Evolutionary conservation across 768 basidiomycete genomes (phyloP), one percentile per base, ranked within the genome.

Genomic region (Naganishia vaughanmartiniae): DNA sequence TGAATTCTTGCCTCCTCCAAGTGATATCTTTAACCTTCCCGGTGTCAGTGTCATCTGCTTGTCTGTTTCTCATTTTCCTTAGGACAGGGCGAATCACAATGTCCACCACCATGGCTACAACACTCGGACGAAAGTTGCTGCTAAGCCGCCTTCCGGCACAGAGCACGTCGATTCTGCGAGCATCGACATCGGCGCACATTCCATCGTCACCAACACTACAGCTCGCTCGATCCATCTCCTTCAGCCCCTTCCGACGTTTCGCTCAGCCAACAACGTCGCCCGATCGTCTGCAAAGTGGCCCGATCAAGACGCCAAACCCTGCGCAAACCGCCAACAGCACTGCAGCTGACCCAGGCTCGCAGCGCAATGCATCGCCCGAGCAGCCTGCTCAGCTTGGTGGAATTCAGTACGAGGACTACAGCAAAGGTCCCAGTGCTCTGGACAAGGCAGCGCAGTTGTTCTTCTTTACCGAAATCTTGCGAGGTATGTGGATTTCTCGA

Each of bases 381-480:
- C 34, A 30, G 11, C 69, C 73, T 45, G 73, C 69, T 30, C 31
- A 70, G 30, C 70, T 67, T 19, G 73, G 66, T 10, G 74, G 72
- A 28, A 72, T 72, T n/a, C 67, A 65, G 34, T 77, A 73, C 51
- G 73, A 72, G 14, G 82, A 82, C 74, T 83, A 82, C 73, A 76
- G 75, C 17, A 80, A 81, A 67, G 93, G 93, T 0, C 91, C 90
- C 17, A 89, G 89, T 80, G 93, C 96, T 54, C 85, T 99, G 58
- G 93, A 97, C 85, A 98, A 98, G 82, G 94, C 94, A 57, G 89
- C 91, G 53, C 90, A 93, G 81, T 80, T 96, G 58, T 98, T 98
- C 86, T 98, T 99, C 87, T 93, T 99, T 81, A 97, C 95, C 70
- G 96, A 99, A 83, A 96, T 99, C 76, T 83, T 95, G 78, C 85